A percentile compares a stretch with the other conserved stretches of the same genome.
phyloP scores from a whole-genome alignment of 2,329 filamentous ascomycete genomes.

The Fusarium transvaalense region DNA sequence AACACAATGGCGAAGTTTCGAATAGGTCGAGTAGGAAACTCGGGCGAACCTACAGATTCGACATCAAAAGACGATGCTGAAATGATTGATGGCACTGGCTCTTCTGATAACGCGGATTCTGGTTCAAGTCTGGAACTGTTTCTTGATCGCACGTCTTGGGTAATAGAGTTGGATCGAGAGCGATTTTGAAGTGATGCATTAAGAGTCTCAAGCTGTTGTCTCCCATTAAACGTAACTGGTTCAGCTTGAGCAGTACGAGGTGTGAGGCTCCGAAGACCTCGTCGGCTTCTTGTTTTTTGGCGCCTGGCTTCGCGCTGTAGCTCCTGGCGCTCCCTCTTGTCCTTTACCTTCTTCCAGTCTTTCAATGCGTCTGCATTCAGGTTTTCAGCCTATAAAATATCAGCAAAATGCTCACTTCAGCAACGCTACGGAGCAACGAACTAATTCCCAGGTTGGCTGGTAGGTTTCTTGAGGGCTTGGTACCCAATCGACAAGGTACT shows the following conservation, averaged over 20 bases:
- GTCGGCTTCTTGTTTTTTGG: constrained; percentile 17
- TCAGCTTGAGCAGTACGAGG: constrained; percentile 3
- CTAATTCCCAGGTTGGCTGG: constrained; percentile 52
- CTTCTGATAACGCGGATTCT: constrained; percentile 48
- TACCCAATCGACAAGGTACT: constrained; percentile 58
- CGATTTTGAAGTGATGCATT: constrained; percentile 25
- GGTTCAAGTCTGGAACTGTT: constrained; percentile 43
- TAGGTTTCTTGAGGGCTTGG: constrained; percentile 52
- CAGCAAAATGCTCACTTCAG: constrained; percentile 4
- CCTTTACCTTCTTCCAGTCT: constrained; percentile 50
- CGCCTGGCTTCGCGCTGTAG: constrained; percentile 1
- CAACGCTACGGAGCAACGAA: constrained; percentile 10
- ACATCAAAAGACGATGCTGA: constrained; percentile 47
- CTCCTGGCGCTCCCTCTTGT: constrained; percentile 9
- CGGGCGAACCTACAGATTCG: constrained; percentile 30
- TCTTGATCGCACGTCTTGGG: constrained; percentile 32
- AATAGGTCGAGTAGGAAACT: constrained; percentile 15
- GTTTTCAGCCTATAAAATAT: constrained; percentile 3
- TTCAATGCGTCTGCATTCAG: constrained; percentile 40
- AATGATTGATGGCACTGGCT: constrained; percentile 49
- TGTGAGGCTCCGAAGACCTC: constrained; percentile 11
- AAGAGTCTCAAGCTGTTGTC: constrained; percentile 38
- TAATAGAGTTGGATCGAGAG: constrained; percentile 28
- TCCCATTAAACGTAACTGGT: constrained; percentile 25
- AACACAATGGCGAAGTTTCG: constrained; percentile 50